A percentile compares a stretch with the other conserved stretches of the same genome.
These are phyloP conservation scores for Pseudogymnoascus sp. DNA, from an alignment of 2,329 filamentous ascomycete genomes.

Conservation along the genomic window DNA sequence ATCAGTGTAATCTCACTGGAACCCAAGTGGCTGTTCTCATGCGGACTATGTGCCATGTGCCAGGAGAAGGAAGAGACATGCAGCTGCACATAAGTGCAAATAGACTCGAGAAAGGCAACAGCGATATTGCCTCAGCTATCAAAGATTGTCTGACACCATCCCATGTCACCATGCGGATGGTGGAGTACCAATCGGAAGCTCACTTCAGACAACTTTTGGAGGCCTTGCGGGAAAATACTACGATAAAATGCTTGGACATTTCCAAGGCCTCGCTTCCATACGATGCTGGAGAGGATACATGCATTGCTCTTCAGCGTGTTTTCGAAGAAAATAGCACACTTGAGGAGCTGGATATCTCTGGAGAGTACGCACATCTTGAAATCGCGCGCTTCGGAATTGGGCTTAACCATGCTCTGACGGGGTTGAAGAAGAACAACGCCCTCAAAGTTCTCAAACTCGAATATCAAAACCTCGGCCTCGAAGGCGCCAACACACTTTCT, in stretches of 20 bases:
- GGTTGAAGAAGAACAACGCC: slow-evolving; percentile 55
- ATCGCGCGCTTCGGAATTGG: slow-evolving; percentile 61
- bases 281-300: slow-evolving; percentile 60
- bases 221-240: slow-evolving; percentile 54
- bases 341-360: slow-evolving; percentile 60
- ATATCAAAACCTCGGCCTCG: slow-evolving; percentile 59
- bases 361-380: slow-evolving; percentile 64
- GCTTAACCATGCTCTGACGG: slow-evolving; percentile 56
- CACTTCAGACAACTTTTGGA: slow-evolving; percentile 53
- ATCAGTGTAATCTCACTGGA: slow-evolving; percentile 59
- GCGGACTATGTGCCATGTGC: slow-evolving; percentile 48
- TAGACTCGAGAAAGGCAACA: slow-evolving; percentile 41
- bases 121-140: slow-evolving; percentile 44
- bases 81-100: slow-evolving; percentile 58
- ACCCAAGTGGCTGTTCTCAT: slow-evolving; percentile 57
- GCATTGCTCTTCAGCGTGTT: slow-evolving; percentile 52
- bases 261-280: slow-evolving; percentile 63
- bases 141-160: slow-evolving; percentile 47
- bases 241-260: slow-evolving; percentile 57
- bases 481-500: slow-evolving; percentile 61
- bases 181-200: slow-evolving; percentile 44
- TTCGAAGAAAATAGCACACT: slow-evolving; percentile 61
- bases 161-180: slow-evolving; percentile 57
- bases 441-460: slow-evolving; percentile 57
- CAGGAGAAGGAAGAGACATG: slow-evolving; percentile 45